These are phyloP conservation scores for Byssothecium circinans DNA, from an alignment of 2,329 filamentous ascomycete genomes.

Conservation along the genomic window DNA sequence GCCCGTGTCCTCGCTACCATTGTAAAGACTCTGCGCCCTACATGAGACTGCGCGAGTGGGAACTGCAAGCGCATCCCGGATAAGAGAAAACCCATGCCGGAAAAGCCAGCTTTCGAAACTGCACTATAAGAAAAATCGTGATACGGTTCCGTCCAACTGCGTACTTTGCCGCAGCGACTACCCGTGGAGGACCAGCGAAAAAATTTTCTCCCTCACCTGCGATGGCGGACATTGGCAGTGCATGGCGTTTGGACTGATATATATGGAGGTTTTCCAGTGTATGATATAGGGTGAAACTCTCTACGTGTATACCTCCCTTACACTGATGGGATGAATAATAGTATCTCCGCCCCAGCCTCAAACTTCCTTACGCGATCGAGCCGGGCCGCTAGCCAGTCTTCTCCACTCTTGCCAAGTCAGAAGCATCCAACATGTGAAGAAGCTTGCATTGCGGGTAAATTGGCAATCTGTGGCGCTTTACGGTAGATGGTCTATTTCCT, in stretches of 20 bases:
- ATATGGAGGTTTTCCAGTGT: background rate
- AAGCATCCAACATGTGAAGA: background rate
- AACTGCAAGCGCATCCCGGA: no score
- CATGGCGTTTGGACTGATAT: background rate
- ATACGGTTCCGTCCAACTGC: background rate
- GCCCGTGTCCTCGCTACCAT: no score
- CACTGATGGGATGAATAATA: constrained; percentile 12
- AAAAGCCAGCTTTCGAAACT: background rate
- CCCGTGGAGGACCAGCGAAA: constrained; percentile 1
- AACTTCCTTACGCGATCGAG: constrained; percentile 7
- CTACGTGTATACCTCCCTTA: constrained; percentile 16
- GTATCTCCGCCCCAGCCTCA: constrained; percentile 6
- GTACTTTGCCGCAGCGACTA: background rate
- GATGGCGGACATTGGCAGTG: background rate
- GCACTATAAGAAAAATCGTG: no score
- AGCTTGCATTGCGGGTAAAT: background rate
- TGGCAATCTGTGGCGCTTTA: background rate
- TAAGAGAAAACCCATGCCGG: background rate
- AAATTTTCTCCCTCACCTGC: background rate
- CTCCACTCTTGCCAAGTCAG: background rate
- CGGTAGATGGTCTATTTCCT: background rate
- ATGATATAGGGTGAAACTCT: background rate
- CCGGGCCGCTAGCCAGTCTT: background rate
- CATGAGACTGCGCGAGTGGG: no score
- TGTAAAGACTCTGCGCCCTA: no score